Evolutionary conservation across 23 red algal genomes (phyloP).

Genomic region (Cyanidium caldarium): DNA sequence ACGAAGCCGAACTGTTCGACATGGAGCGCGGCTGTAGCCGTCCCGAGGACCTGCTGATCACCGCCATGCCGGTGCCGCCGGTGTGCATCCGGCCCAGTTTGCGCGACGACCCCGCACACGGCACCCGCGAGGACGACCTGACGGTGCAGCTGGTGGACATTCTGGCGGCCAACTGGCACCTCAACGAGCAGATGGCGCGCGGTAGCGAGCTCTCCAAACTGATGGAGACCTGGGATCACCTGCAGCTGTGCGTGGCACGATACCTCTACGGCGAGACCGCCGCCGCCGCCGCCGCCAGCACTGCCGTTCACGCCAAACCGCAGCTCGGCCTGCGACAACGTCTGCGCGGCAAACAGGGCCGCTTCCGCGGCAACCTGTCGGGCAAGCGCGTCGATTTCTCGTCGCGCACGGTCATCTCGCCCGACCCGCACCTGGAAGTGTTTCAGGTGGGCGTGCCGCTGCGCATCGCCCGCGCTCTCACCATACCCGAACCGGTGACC

Average conservation of each 20-base stretch:
- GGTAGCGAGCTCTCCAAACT: constrained; percentile 29
- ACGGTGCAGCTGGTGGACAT: constrained; percentile 84
- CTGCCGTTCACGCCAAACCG: constrained; percentile 36
- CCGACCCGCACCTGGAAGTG: constrained; percentile 78
- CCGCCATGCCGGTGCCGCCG: constrained; percentile 76
- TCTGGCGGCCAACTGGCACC: constrained; percentile 44
- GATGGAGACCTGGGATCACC: constrained; percentile 79
- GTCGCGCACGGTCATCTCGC: constrained; percentile 83
- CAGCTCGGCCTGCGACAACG: constrained; percentile 66
- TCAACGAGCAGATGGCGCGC: constrained; percentile 38
- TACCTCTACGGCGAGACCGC: constrained; percentile 76
- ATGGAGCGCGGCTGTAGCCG: constrained; percentile 58
- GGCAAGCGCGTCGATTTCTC: constrained; percentile 97
- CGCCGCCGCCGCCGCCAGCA: constrained; percentile 25
- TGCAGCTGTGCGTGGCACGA: constrained; percentile 50
- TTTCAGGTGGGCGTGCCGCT: constrained; percentile 83
- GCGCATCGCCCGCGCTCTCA: constrained; percentile 49
- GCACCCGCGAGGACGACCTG: constrained; percentile 90
- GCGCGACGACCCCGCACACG: constrained; percentile 56
- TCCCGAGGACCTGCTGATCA: constrained; percentile 67
- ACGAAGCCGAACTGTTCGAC: constrained; percentile 56
- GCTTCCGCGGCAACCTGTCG: constrained; percentile 87
- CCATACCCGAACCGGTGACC: constrained; percentile 81
- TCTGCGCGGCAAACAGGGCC: constrained; percentile 79
- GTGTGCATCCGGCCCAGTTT: constrained; percentile 86